Evolutionary conservation across 495 filamentous ascomycete genomes (phyloP).

Genomic region (Aspergillus campestris): DNA sequence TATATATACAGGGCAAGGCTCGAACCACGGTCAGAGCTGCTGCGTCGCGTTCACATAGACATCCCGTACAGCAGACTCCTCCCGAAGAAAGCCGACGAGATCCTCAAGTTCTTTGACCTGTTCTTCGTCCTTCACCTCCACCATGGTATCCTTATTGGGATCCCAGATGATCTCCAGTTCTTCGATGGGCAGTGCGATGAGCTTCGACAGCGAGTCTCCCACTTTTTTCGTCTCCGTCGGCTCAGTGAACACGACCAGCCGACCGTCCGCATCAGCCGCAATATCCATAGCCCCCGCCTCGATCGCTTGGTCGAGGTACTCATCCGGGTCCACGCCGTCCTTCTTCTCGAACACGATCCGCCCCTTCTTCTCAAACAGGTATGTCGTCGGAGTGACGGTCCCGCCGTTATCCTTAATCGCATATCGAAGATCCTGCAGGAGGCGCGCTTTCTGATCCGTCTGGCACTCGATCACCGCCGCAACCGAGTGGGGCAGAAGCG

Average conservation of each 20-base stretch:
- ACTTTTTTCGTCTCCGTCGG: conserved; percentile 58
- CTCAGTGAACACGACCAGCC: conserved; percentile 66
- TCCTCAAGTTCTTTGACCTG: conserved; percentile 48
- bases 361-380: conserved; percentile 76
- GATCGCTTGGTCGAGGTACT: conserved; percentile 72
- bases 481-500: conserved; percentile 67
- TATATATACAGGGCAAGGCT: neutral
- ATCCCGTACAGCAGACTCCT: conserved; percentile 57
- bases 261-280: conserved; percentile 58
- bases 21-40: conserved; percentile 13
- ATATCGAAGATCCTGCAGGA: conserved; percentile 59
- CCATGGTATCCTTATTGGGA: conserved; percentile 69
- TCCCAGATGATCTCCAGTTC: conserved; percentile 78
- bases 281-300: conserved; percentile 83
- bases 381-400: conserved; percentile 59
- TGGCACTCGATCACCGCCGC: conserved; percentile 76
- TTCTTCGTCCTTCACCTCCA: conserved; percentile 42
- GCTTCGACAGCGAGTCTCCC: conserved; percentile 49
- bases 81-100: conserved; percentile 32
- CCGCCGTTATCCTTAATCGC: conserved; percentile 64
- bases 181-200: conserved; percentile 53
- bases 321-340: conserved; percentile 55
- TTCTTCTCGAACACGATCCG: conserved; percentile 58
- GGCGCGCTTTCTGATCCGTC: conserved; percentile 69
- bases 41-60: conserved; percentile 54